phyloP scores from a whole-genome alignment of 352 stramenopile genomes.

The Phytophthora pseudosyringae region DNA sequence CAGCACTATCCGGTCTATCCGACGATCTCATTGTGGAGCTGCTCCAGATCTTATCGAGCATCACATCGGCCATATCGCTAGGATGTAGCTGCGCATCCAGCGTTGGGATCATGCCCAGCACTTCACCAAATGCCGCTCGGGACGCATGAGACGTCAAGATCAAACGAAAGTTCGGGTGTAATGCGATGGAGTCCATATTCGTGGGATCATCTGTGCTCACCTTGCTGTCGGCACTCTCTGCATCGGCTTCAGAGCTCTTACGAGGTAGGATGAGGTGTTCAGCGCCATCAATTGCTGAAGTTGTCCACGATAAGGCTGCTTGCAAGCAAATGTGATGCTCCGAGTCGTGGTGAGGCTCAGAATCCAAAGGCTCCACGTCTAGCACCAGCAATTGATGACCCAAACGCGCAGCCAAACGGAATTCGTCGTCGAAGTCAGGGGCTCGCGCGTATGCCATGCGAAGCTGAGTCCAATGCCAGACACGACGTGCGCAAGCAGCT shows the following conservation, averaged over 20 bases:
- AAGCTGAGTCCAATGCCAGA: conserved; percentile 56
- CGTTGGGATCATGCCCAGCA: conserved; percentile 39
- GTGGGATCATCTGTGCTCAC: neutral
- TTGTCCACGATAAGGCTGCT: conserved; percentile 46
- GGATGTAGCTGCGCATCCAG: conserved; percentile 38
- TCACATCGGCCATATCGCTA: conserved; percentile 37
- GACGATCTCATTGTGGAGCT: conserved; percentile 1
- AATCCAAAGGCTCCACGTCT: conserved; percentile 55
- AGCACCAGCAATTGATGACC: conserved; percentile 68
- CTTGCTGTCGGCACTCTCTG: neutral
- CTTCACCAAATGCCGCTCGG: conserved; percentile 48
- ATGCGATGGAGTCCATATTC: conserved; percentile 19
- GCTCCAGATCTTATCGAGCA: conserved; percentile 63
- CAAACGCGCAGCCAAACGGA: conserved; percentile 44
- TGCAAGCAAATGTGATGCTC: conserved; percentile 18
- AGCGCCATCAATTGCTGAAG: conserved; percentile 15
- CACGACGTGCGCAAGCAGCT: conserved; percentile 40
- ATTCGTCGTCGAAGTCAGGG: conserved; percentile 38
- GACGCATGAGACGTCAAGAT: conserved; percentile 47
- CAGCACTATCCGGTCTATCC: neutral
- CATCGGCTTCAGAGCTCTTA: neutral
- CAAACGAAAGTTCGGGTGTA: conserved; percentile 51
- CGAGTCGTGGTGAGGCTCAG: conserved; percentile 10
- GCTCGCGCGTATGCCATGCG: conserved; percentile 48
- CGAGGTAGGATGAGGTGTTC: conserved; percentile 34